Conservation (phyloP, 805 yeast species). For the Kregervanrija fluxuum region DNA sequence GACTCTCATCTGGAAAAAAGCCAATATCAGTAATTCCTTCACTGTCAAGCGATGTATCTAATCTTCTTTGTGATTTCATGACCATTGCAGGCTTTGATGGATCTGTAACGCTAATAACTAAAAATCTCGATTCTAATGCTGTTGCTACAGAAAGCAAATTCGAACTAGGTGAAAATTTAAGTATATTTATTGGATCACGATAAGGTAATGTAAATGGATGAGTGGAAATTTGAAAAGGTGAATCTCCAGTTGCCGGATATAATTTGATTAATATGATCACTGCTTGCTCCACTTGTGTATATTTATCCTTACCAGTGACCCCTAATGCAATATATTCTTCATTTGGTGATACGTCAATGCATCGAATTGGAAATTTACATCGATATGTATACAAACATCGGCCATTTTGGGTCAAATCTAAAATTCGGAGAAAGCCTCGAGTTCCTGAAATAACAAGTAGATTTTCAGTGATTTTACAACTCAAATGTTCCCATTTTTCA, state of each 20-base stretch:
- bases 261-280: slow-evolving; percentile 49
- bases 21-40: slow-evolving; percentile 84
- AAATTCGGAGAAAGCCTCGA: slow-evolving; percentile 60
- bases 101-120: slow-evolving; percentile 62
- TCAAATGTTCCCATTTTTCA: slow-evolving; percentile 51
- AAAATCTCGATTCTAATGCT: slow-evolving; percentile 67
- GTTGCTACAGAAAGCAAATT: slow-evolving; percentile 70
- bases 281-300: slow-evolving; percentile 67
- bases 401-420: slow-evolving; percentile 52
- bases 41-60: slow-evolving; percentile 63
- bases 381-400: slow-evolving; percentile 59
- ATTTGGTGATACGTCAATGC: slow-evolving; percentile 62
- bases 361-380: slow-evolving; percentile 70
- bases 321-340: slow-evolving; percentile 71
- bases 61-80: slow-evolving; percentile 57
- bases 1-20: slow-evolving; percentile 60
- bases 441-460: slow-evolving; percentile 66
- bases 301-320: slow-evolving; percentile 70
- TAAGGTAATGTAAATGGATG: slow-evolving; percentile 66
- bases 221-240: slow-evolving; percentile 15
- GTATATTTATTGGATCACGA: slow-evolving; percentile 71
- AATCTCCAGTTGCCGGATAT: slow-evolving; percentile 1
- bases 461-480: slow-evolving; percentile 51
- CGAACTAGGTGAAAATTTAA: slow-evolving; percentile 69
- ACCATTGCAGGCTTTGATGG: slow-evolving; percentile 58